A percentile compares a stretch with the other conserved stretches of the same genome.
Evolutionary conservation across 208 protist genomes (phyloP).

Genomic region (Trypanosomatidae sp.): DNA sequence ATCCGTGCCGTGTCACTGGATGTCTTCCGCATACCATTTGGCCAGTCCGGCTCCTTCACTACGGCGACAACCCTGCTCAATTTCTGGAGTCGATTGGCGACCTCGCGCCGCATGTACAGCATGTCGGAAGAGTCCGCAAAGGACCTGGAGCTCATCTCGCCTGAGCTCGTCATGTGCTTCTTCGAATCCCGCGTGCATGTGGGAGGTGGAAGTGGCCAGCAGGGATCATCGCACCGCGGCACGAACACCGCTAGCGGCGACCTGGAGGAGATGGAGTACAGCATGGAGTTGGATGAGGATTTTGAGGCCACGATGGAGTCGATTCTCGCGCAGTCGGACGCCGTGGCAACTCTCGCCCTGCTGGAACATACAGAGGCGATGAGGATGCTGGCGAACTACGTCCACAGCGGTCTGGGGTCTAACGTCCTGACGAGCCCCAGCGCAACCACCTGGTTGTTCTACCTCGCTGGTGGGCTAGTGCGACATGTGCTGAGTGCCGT

Average conservation of each 20-base stretch:
- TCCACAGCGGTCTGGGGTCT: conserved; percentile 46
- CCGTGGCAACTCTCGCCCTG: conserved; percentile 45
- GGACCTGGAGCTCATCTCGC: conserved; percentile 55
- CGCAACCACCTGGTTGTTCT: conserved; percentile 83
- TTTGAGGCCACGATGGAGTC: conserved; percentile 49
- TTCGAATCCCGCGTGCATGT: conserved; percentile 48
- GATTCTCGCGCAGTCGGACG: conserved; percentile 55
- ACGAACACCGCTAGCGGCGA: conserved; percentile 4
- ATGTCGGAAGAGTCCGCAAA: conserved; percentile 31
- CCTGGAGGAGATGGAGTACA: conserved; percentile 17
- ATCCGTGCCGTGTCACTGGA: conserved; percentile 50
- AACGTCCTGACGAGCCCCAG: conserved; percentile 51
- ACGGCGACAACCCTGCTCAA: conserved; percentile 61
- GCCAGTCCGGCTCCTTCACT: conserved; percentile 65
- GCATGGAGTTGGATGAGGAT: conserved; percentile 38
- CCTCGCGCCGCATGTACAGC: conserved; percentile 58
- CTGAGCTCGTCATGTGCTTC: conserved; percentile 46
- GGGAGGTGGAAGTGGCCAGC: conserved; percentile 5
- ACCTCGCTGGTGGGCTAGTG: conserved; percentile 57
- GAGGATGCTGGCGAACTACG: conserved; percentile 48
- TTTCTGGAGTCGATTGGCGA: conserved; percentile 71
- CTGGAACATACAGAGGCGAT: conserved; percentile 49
- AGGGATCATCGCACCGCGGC: background rate
- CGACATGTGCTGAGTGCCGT: conserved; percentile 49
- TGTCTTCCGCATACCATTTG: conserved; percentile 70